Conservation (phyloP, 2,329 filamentous ascomycete species). For the Calonectria hawksworthii region DNA sequence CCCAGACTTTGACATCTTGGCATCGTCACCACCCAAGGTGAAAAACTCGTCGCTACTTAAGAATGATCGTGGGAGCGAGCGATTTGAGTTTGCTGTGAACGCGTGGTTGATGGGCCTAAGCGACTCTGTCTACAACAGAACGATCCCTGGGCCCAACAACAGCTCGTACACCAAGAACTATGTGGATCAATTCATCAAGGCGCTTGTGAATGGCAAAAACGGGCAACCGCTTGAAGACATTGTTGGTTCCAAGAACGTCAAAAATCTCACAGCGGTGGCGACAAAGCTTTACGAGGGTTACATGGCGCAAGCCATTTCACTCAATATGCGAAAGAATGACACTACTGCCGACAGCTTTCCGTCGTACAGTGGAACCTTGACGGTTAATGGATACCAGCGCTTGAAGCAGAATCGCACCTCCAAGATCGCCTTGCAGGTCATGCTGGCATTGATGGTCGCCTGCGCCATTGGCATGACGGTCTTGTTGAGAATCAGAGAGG, state of each 20-base stretch:
- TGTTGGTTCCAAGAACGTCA: slow-evolving; percentile 29
- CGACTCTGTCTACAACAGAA: slow-evolving; percentile 36
- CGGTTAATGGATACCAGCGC: slow-evolving; percentile 21
- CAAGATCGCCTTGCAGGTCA: slow-evolving; percentile 48
- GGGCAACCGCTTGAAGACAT: slow-evolving; percentile 30
- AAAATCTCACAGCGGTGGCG: slow-evolving; percentile 30
- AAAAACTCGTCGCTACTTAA: slow-evolving; percentile 31
- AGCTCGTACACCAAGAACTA: slow-evolving; percentile 26
- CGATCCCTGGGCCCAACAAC: slow-evolving; percentile 30
- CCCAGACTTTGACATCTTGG: slow-evolving; percentile 36
- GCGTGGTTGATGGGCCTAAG: slow-evolving; percentile 35
- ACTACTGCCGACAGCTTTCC: slow-evolving; percentile 20
- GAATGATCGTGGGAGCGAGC: slow-evolving; percentile 26
- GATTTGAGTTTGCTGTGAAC: slow-evolving; percentile 37
- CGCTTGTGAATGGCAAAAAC: slow-evolving; percentile 31
- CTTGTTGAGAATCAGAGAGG: slow-evolving; percentile 36
- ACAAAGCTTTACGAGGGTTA: slow-evolving; percentile 42
- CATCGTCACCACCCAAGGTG: slow-evolving; percentile 15
- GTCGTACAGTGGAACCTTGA: slow-evolving; percentile 28
- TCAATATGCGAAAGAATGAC: slow-evolving; percentile 39
- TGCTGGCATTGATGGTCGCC: slow-evolving; percentile 47
- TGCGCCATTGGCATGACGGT: slow-evolving; percentile 42
- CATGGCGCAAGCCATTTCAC: slow-evolving; percentile 46
- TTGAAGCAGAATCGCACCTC: slow-evolving; percentile 44
- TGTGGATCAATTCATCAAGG: slow-evolving; percentile 39